Evolutionary conservation across 23 red algal genomes (phyloP).

Genomic region (Gracilaria gracilis): DNA sequence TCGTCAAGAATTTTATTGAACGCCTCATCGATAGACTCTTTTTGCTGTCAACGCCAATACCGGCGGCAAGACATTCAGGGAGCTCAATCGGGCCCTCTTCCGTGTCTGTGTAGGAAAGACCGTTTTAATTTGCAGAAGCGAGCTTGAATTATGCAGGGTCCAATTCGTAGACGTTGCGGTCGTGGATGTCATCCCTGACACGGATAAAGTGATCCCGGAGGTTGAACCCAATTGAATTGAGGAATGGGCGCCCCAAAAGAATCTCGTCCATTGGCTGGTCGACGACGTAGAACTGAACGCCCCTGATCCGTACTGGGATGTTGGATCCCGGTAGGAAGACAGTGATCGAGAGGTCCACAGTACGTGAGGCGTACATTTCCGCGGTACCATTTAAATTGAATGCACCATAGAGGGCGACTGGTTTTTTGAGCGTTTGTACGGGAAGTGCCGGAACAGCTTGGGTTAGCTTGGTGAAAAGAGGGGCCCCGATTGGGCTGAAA

Average conservation of each 20-base stretch:
- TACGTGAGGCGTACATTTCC: neutral
- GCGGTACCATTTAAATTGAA: neutral
- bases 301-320: neutral
- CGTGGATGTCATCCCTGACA: no score
- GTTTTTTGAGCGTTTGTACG: neutral
- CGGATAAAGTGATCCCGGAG: neutral
- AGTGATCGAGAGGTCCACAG: neutral
- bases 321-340: neutral
- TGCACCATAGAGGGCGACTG: neutral
- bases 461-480: neutral
- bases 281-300: constrained; percentile 44
- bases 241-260: constrained; percentile 13
- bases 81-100: no score
- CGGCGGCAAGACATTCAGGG: no score
- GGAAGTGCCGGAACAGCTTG: neutral
- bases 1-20: no score
- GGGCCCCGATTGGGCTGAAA: neutral
- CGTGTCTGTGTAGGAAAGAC: no score
- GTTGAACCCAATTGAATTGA: constrained; percentile 15
- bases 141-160: no score
- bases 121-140: no score
- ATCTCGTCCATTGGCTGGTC: constrained; percentile 13
- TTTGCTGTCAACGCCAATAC: no score
- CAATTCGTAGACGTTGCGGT: no score
- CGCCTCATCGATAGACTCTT: no score